Base-by-base conservation (phyloP, 129 eudicot species). In the Ambrosia artemisiifolia region DNA sequence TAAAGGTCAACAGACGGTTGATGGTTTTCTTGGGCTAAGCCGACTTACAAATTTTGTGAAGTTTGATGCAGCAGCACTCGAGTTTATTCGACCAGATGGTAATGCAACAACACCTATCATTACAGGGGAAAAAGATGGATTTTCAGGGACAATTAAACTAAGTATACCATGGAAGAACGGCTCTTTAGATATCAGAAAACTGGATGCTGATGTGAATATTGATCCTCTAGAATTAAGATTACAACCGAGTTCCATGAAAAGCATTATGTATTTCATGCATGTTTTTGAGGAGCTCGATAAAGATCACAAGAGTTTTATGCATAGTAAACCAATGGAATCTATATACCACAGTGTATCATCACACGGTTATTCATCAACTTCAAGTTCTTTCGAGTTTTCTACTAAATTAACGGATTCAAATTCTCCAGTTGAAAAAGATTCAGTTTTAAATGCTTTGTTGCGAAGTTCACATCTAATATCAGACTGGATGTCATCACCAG, bases 141-240 rank as follows among this genome's bases (percentile, higher is more conserved):
- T 95, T 82, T 90, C 94, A 46, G 99, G 99, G 63, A 86, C 81
- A 46, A 68, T 95, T 11, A 86, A 78, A 59, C 83, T 95, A 60
- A 86, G 88, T 80, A 86, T 95, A 72, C 97, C 99, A 16, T 95
- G 97, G 97, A 86, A 86, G 75, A 91, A 91, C 80, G 99, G 99
- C 43, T 88, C 94, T 35, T 83, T 95, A 82, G 96, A 95, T 81
- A 85, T 88, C 67, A 85, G 82, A 63, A 86, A 83, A 80, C 87
- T 95, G 83, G 99, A 95, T 75, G 97, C 90, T 12, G 90, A 91
- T 79, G 87, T 86, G 73, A 62, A 75, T 19, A 46, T 95, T 46
- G 97, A 90, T 53, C 96, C 96, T 79, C 57, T 95, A 75, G 87
- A 83, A 70, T 11, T 88, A 65, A 83, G 85, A 78, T 69, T 90